Percentiles rank a stretch among this genome's conserved stretches.
phyloP scores from a whole-genome alignment of 1,139 yeast genomes.

The Diutina mesorugosa region DNA sequence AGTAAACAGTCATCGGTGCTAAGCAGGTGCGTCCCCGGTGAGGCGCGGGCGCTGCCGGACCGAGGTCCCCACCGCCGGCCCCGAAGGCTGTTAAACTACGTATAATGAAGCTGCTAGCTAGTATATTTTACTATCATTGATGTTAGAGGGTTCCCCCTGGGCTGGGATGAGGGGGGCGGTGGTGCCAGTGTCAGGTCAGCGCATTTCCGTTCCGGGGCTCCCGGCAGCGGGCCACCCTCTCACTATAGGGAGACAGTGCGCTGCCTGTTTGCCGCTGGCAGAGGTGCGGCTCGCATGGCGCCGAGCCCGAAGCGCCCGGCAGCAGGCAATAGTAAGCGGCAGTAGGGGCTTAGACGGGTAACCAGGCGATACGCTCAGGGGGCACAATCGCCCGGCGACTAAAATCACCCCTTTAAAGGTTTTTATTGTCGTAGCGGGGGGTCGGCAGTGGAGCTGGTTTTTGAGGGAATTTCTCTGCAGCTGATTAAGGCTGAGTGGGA shows the following conservation, averaged over 20 bases:
- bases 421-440: too few relatives aligned
- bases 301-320: background rate
- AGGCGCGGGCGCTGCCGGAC: background rate
- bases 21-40: background rate
- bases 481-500: background rate
- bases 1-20: background rate
- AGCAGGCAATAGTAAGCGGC: too few relatives aligned
- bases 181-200: background rate
- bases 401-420: too few relatives aligned
- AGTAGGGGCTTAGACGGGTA: too few relatives aligned
- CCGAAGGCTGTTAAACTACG: too few relatives aligned
- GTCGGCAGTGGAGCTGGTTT: too few relatives aligned
- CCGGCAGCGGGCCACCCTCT: background rate
- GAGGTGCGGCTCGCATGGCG: background rate
- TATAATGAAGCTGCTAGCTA: background rate
- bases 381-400: too few relatives aligned
- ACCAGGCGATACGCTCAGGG: too few relatives aligned
- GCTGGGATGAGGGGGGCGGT: background rate
- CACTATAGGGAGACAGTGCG: background rate
- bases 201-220: background rate
- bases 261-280: too few relatives aligned
- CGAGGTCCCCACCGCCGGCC: background rate
- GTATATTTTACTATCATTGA: background rate
- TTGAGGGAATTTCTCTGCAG: background rate
- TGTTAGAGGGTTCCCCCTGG: background rate